A percentile compares a stretch with the other conserved stretches of the same genome.
phyloP scores from a whole-genome alignment of 108 stramenopile species.

The Skeletonema marinoi region DNA sequence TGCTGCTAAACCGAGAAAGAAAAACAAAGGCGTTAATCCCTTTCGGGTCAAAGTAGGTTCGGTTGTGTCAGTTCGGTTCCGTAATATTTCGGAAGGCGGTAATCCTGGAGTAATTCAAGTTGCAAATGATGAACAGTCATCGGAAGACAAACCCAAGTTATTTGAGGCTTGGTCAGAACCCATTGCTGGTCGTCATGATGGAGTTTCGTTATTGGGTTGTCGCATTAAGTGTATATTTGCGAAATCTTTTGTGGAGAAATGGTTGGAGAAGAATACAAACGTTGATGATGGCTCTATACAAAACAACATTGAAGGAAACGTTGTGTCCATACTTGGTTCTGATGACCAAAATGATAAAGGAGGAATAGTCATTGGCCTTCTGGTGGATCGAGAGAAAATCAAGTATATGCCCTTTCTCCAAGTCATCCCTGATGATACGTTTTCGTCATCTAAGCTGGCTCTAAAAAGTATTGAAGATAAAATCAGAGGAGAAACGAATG shows the following conservation, averaged over 20 bases:
- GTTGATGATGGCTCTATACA: constrained; percentile 8
- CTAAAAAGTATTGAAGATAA: constrained; percentile 43
- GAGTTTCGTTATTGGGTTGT: constrained; percentile 64
- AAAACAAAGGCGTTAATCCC: constrained; percentile 58
- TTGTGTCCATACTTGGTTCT: constrained; percentile 54
- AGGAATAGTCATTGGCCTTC: constrained; percentile 42
- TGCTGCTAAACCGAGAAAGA: constrained; percentile 33
- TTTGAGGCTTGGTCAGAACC: constrained; percentile 70
- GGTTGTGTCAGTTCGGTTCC: constrained; percentile 66
- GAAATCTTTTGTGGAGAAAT: constrained; percentile 22
- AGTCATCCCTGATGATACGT: constrained; percentile 25
- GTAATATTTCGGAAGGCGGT: constrained; percentile 39
- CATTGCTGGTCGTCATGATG: constrained; percentile 60
- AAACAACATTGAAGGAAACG: constrained; percentile 63
- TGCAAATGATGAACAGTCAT: constrained; percentile 21
- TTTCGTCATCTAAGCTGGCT: constrained; percentile 36
- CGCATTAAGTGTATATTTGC: constrained; percentile 69
- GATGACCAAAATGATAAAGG: background rate
- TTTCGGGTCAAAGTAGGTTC: constrained; percentile 75
- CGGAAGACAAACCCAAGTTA: constrained; percentile 16
- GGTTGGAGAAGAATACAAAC: constrained; percentile 16
- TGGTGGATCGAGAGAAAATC: constrained; percentile 49
- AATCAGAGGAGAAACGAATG: constrained; percentile 61
- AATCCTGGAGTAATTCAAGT: constrained; percentile 23
- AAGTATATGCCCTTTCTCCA: constrained; percentile 47